Conservation (phyloP, 352 stramenopile species). For the Elongisporangium senticosum region DNA sequence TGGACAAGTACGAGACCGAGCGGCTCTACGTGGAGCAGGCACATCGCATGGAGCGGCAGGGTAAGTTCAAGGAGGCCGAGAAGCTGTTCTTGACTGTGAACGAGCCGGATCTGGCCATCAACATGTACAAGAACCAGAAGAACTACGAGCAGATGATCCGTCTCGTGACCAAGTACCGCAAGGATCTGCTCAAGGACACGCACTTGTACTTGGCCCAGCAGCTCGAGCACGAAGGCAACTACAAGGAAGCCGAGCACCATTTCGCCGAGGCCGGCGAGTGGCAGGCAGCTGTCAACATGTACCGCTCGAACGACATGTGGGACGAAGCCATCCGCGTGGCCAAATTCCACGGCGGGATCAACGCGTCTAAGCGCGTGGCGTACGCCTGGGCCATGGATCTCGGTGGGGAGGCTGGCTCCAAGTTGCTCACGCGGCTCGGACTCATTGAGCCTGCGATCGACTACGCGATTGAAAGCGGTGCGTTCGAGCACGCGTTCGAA, state of each 20-base stretch:
- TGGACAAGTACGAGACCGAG: conserved; percentile 91
- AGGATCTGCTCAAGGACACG: conserved; percentile 92
- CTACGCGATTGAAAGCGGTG: conserved; percentile 88
- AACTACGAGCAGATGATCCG: conserved; percentile 95
- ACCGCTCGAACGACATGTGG: conserved; percentile 92
- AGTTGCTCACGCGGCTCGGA: conserved; percentile 87
- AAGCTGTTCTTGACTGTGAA: conserved; percentile 92
- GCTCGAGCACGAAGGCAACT: conserved; percentile 90
- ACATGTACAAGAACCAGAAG: conserved; percentile 96
- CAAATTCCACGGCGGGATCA: conserved; percentile 90
- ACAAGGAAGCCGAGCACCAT: conserved; percentile 92
- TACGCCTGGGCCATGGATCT: conserved; percentile 92
- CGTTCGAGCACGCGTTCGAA: conserved; percentile 92
- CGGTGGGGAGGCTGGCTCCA: conserved; percentile 85
- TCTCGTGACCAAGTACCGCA: conserved; percentile 90
- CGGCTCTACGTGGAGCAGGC: conserved; percentile 91
- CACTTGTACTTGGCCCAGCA: conserved; percentile 91
- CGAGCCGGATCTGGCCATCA: conserved; percentile 91
- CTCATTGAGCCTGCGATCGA: conserved; percentile 93
- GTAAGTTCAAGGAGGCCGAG: conserved; percentile 92
- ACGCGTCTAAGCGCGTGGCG: conserved; percentile 90
- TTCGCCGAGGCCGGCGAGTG: conserved; percentile 89
- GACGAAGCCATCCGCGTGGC: conserved; percentile 93
- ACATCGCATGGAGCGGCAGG: conserved; percentile 85
- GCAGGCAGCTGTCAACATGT: conserved; percentile 94